Base-by-base conservation (phyloP, 352 stramenopile species). In the Phytophthora pini region DNA sequence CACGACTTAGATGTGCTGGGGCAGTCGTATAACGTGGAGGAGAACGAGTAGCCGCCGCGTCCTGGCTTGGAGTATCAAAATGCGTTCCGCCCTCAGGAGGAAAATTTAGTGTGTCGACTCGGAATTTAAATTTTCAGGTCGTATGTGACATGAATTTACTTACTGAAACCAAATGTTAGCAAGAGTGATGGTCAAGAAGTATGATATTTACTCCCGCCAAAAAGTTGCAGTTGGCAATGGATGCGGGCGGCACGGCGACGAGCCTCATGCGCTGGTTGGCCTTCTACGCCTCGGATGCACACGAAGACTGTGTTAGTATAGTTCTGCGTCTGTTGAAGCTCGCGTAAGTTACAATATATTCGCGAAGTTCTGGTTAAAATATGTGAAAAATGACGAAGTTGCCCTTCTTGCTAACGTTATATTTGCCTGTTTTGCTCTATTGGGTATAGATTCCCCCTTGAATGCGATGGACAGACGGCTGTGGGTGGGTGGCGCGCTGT, bases 241-340 rank as follows among this genome's bases (percentile, higher is more conserved):
- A 29, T 13, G 41, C 31, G 15, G 41, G 40, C 55, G 47, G 36
- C 40, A 43, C 29, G 32, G 58, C 67, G 27, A 17, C 70, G 49
- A 88, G 79, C 47, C 62, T 82, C 34, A 46, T 61, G 60, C 61
- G 40, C 4, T 84, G 76, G 74, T 34, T 74, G 48, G 24, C 38
- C 39, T 61, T 80, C 27, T 84, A 84, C 47, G 60, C 54, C 0
- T 39, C 13, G 5, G 6, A 60, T 2, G 3, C 38, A 7, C 47
- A 55, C 11, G 49, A 68, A 32, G 20, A 34, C 1, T 65, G 52
- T 22, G 20, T 59, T 5, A 4, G 12, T 8, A 54, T 66, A 0
- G 52, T 64, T 9, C 26, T 53, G 24, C 60, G 66, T 8, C 26
- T 79, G 12, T 29, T 79, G 4, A 32, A 45, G 20, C 22, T 49